Conservation (phyloP, 225 moss, liverwort and hornwort species). For the Neckera pumila region DNA sequence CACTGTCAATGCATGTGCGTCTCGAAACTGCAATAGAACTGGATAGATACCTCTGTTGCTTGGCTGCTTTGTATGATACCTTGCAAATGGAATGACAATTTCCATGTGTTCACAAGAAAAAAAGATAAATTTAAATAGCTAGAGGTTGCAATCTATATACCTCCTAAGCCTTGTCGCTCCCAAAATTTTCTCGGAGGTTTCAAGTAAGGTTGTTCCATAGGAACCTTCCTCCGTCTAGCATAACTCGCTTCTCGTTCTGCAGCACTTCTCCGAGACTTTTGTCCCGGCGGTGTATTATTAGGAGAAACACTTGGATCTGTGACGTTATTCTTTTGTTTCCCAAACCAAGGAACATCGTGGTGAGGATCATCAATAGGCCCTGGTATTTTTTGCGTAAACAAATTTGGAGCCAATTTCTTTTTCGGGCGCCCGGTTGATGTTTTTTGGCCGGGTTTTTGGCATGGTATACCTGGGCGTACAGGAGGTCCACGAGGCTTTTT, state of each 20-base stretch:
- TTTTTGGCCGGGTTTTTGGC: not conserved
- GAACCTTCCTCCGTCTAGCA: conserved; percentile 4
- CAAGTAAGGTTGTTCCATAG: conserved; percentile 7
- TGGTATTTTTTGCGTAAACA: not conserved
- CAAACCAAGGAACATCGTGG: conserved; percentile 39
- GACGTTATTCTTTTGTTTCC: conserved; percentile 23
- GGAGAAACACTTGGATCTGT: conserved; percentile 44
- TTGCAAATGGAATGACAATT: not conserved
- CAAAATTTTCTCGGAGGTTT: conserved; percentile 4
- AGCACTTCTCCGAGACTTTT: conserved; percentile 3
- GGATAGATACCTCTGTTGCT: not conserved
- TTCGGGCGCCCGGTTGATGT: not conserved
- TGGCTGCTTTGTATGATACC: not conserved
- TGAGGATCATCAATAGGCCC: conserved; percentile 20
- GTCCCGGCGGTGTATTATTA: conserved; percentile 31
- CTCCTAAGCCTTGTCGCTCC: conserved; percentile 8
- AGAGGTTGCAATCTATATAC: not conserved
- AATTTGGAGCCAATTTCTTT: conserved; percentile 4
- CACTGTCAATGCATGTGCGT: not conserved
- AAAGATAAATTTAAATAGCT: too few species aligned
- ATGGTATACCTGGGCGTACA: conserved; percentile 3
- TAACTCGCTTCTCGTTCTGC: conserved; percentile 17
- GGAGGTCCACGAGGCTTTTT: conserved; percentile 28
- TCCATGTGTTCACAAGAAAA: not conserved
- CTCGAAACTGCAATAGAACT: not conserved